Evolutionary conservation across 2,329 filamentous ascomycete species (phyloP), one percentile per base, ranked within the genome.

Genomic region (Hypoxylon sp.): DNA sequence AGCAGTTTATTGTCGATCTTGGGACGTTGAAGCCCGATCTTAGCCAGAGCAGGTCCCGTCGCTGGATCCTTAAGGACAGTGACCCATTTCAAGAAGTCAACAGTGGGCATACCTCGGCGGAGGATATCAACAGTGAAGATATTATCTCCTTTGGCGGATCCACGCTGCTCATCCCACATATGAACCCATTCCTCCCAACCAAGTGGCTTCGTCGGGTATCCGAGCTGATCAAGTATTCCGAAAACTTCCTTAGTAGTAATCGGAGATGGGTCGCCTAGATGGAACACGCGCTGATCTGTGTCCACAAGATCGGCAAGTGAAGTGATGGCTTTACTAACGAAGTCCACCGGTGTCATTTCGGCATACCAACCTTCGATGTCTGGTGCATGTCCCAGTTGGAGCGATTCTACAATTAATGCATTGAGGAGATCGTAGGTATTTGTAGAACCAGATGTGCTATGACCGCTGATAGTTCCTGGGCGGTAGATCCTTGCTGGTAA

Each of bases 261-360:
- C 1, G 92, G 92, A 46, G 87, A 85, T 2, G 92, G 88, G 71
- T 94, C 91, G 5, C 92, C 92, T 0, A 94, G 83, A 73, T 94
- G 92, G 80, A 92, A 93, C 6, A 94, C 81, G 0, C 85, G 84
- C 74, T 92, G 90, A 9, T 89, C 84, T 0, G 85, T 83, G 37
- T 90, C 84, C 0, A 82, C 86, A 65, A 93, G 85, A 71, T 91
- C 89, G 44, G 90, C 86, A 19, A 94, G 85, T 17, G 91, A 88
- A 24, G 92, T 82, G 71, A 95, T 92, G 3, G 91, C 89, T 70
- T 89, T 89, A 80, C 90, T 92, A 65, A 94, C 91, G 74, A 93
- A 94, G 79, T 95, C 92, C 13, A 94, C 92, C 0, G 92, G 92
- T 0, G 92, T 94, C 92, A 94, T 94, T 80, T 95, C 92, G 1